Evolutionary conservation across 805 yeast genomes (phyloP), one percentile per base, ranked within the genome.

Genomic region (Kregervanrija fluxuum): DNA sequence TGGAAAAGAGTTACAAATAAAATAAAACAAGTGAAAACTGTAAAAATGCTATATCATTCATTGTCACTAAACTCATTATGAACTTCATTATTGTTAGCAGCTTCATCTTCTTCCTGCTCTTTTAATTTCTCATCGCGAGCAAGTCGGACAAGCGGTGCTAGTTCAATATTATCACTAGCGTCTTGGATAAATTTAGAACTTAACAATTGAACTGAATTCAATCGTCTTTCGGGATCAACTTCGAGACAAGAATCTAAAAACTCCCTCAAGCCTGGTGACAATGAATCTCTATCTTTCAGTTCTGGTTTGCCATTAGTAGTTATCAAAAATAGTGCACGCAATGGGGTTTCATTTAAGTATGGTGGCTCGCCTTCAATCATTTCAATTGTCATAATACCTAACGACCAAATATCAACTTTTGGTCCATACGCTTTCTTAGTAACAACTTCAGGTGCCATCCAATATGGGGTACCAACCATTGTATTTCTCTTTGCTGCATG

Each of bases 371-470:
- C 84, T 59, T 84, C 93, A 47, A 84, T 83, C 93, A 84, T 84
- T 59, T 84, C 93, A 52, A 84, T 85, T 3, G 90, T 81, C 93
- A 84, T 84, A 51, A 84, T 85, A 38, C 93, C 93, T 47, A 84
- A 65, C 3, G 87, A 80, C 93, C 93, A 84, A 17, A 85, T 81
- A 56, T 84, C 93, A 28, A 84, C 88, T 59, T 85, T 85, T 42
- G 84, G 86, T 40, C 84, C 93, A 57, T 84, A 84, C 51, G 83
- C 88, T 56, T 83, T 82, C 55, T 82, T 86, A 53, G 78, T 79
- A 35, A 84, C 89, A 38, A 84, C 89, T 62, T 84, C 93, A 1
- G 93, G 93, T 0, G 93, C 93, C 93, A 84, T 84, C 93, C 93
- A 84, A 63, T 84, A 84, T 9, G 93, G 91, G 1, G 93, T 84